Conservation (phyloP, 2,329 filamentous ascomycete species). For the Aspergillus sclerotialis region DNA sequence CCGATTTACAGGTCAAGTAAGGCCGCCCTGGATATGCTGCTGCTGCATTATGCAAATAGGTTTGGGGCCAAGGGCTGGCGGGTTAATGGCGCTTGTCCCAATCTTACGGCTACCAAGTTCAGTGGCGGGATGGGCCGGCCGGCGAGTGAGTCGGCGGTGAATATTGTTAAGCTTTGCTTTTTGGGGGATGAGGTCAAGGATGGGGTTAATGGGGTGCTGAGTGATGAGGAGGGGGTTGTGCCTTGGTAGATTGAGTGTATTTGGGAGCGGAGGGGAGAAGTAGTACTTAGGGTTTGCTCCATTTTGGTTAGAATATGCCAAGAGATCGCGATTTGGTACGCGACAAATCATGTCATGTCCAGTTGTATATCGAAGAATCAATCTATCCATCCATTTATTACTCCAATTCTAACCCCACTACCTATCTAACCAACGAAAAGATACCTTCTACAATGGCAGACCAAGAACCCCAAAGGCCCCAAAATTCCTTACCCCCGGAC, state of each 20-base stretch:
- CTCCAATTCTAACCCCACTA: too few relatives aligned
- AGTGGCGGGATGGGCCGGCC: conserved; percentile 7
- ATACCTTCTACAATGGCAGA: too few relatives aligned
- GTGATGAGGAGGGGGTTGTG: conserved; percentile 12
- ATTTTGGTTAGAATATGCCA: too few relatives aligned
- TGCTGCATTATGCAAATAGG: conserved; percentile 34
- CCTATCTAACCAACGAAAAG: too few relatives aligned
- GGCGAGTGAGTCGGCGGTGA: conserved; percentile 12
- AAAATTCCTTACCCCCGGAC: too few relatives aligned
- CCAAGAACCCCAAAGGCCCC: too few relatives aligned
- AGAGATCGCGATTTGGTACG: too few relatives aligned
- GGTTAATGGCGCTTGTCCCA: conserved; percentile 18
- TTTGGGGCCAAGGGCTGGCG: conserved; percentile 27
- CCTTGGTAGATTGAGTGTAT: conserved; percentile 10
- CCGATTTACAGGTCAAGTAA: conserved; percentile 37
- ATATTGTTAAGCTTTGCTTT: conserved; percentile 3
- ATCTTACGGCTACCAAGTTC: conserved; percentile 14
- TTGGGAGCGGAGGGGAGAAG: neutral
- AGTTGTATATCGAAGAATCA: too few relatives aligned
- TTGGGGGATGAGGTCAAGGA: conserved; percentile 2
- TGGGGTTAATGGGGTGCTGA: conserved; percentile 10
- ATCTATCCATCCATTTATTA: too few relatives aligned
- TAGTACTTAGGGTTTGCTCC: too few relatives aligned
- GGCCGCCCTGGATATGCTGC: conserved; percentile 39
- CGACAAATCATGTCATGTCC: too few relatives aligned